Evolutionary conservation across 352 stramenopile species (phyloP).

Genomic region (Globisporangium heterothallicum): DNA sequence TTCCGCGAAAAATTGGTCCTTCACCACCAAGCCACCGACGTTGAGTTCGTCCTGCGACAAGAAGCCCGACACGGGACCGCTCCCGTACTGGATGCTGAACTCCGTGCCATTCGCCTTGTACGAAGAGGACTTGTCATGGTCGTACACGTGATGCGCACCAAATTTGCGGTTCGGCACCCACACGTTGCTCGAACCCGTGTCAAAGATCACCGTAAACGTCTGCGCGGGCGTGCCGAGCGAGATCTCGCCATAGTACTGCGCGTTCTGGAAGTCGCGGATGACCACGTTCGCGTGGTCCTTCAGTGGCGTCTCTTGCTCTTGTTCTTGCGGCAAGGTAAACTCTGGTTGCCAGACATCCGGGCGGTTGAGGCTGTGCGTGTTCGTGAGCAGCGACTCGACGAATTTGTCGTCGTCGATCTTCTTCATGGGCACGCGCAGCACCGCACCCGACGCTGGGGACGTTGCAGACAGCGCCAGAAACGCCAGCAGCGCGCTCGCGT

Average conservation of each 20-base stretch:
- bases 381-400: conserved; percentile 43
- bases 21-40: conserved; percentile 54
- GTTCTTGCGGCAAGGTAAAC: conserved; percentile 11
- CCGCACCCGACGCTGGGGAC: conserved; percentile 9
- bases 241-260: conserved; percentile 93
- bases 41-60: conserved; percentile 86
- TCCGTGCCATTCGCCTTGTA: conserved; percentile 90
- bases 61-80: conserved; percentile 88
- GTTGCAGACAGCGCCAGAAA: conserved; percentile 7
- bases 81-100: conserved; percentile 96
- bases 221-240: conserved; percentile 89
- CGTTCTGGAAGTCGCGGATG: conserved; percentile 89
- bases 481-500: conserved; percentile 11
- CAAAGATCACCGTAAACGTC: conserved; percentile 94
- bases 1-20: conserved; percentile 92
- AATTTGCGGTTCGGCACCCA: conserved; percentile 91
- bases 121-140: conserved; percentile 77
- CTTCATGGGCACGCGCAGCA: conserved; percentile 67
- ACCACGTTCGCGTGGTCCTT: conserved; percentile 23
- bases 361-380: conserved; percentile 30
- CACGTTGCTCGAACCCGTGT: conserved; percentile 95
- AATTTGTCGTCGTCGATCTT: conserved; percentile 66
- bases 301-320: not conserved
- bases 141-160: conserved; percentile 79
- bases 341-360: conserved; percentile 45